Evolutionary conservation across 2,329 filamentous ascomycete genomes (phyloP).

Genomic region (Tolypocladium endophyticum): DNA sequence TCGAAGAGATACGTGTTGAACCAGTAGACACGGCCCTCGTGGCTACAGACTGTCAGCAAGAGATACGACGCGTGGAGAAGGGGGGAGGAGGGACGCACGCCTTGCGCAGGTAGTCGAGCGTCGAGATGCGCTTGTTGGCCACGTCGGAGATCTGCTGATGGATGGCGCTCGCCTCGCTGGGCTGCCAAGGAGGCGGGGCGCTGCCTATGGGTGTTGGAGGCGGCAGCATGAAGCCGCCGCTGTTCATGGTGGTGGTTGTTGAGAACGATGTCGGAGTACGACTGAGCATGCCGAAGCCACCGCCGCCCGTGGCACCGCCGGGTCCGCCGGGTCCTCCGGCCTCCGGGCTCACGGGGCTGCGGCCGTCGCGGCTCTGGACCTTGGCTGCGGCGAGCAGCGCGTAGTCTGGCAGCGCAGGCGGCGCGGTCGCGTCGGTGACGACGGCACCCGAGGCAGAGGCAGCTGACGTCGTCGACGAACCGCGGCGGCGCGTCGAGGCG

Average conservation of each 20-base stretch:
- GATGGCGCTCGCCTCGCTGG: slow-evolving; percentile 36
- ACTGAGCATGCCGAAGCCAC: slow-evolving; percentile 1
- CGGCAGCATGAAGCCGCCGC: slow-evolving; percentile 5
- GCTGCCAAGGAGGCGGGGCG: slow-evolving; percentile 19
- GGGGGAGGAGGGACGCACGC: slow-evolving; percentile 49
- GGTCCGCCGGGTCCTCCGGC: slow-evolving; percentile 1
- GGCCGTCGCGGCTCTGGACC: slow-evolving; percentile 17
- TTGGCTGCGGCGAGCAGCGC: slow-evolving; percentile 39
- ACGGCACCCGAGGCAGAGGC: slow-evolving; percentile 26
- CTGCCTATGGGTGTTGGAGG: slow-evolving; percentile 8
- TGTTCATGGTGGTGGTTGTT: not conserved
- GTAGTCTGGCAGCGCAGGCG: slow-evolving; percentile 44
- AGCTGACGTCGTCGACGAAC: slow-evolving; percentile 20
- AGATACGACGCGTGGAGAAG: not conserved
- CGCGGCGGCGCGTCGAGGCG: slow-evolving; percentile 28
- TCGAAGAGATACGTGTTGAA: slow-evolving; percentile 95
- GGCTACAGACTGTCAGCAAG: slow-evolving; percentile 36
- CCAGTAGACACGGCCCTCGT: slow-evolving; percentile 93
- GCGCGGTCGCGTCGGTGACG: slow-evolving; percentile 34
- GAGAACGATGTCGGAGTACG: slow-evolving; percentile 2
- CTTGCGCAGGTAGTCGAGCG: slow-evolving; percentile 84
- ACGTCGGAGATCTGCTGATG: slow-evolving; percentile 68
- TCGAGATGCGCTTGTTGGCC: slow-evolving; percentile 86
- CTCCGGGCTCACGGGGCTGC: slow-evolving; percentile 8
- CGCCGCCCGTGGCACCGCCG: slow-evolving; percentile 1